Evolutionary conservation across 108 stramenopile genomes (phyloP).

Genomic region (Nitzschia sp.): DNA sequence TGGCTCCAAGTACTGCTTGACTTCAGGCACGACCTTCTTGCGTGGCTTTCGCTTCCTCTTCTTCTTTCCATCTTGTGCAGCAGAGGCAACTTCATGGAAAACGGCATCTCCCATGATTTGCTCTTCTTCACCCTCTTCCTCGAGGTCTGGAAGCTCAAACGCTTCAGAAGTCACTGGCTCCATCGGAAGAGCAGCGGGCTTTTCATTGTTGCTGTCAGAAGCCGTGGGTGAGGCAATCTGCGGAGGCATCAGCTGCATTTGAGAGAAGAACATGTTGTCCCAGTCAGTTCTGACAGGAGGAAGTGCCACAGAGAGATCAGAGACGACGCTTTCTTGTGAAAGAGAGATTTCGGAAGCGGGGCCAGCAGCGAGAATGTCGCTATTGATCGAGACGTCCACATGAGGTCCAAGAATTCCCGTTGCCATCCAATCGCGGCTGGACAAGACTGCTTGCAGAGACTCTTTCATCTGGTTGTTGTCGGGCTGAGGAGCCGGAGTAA

Average conservation of each 20-base stretch:
- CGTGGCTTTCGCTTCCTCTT: constrained; percentile 35
- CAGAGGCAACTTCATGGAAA: neutral
- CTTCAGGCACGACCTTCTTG: constrained; percentile 35
- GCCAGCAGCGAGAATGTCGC: constrained; percentile 4
- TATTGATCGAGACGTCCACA: constrained; percentile 25
- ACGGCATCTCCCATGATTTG: neutral
- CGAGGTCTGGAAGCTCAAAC: neutral
- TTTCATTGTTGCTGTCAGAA: neutral
- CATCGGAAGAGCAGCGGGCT: neutral
- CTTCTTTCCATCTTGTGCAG: constrained; percentile 11
- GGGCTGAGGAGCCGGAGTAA: neutral
- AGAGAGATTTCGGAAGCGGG: neutral
- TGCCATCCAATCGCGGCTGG: constrained; percentile 30
- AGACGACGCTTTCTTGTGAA: neutral
- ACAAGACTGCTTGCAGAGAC: neutral
- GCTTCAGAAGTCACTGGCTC: neutral
- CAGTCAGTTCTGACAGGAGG: constrained; percentile 22
- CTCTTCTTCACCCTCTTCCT: neutral
- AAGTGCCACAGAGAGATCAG: neutral
- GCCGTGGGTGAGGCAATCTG: neutral
- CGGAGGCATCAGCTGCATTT: constrained; percentile 16
- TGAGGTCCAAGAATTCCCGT: constrained; percentile 26
- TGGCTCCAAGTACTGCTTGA: constrained; percentile 27
- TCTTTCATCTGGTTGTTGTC: neutral
- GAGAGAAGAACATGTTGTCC: constrained; percentile 25